Evolutionary conservation across 2,329 filamentous ascomycete species (phyloP), one percentile per base, ranked within the genome.

Genomic region (Hyphodiscus sp.): DNA sequence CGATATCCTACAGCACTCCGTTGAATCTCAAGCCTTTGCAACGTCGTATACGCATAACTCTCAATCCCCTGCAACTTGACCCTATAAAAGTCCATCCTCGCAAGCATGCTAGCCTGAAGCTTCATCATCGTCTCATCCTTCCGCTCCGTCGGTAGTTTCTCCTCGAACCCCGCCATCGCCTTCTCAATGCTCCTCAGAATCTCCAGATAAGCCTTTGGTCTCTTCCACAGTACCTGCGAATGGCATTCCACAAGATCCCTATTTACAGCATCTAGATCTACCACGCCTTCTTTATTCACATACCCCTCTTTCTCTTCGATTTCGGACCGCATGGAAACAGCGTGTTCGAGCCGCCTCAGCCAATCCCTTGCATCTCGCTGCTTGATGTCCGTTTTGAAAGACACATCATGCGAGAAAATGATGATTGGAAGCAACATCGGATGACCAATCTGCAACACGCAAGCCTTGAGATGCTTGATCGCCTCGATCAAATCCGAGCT

Each of bases 221-320:
- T 72, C 67, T 83, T 82, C 80, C 80, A 83, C 58, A 83, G 71
- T 29, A 83, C 80, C 61, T 81, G 79, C 0, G 76, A 75, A 63
- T 84, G 80, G 60, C 81, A 85, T 69, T 85, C 81, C 57, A 84
- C 81, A 45, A 85, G 71, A 62, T 83, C 80, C 26, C 79, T 73
- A 64, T 80, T 84, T 65, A 85, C 73, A 51, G 76, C 74, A 62
- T 85, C 81, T 1, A 85, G 71, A 58, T 83, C 78, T 46, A 84
- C 69, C 13, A 74, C 70, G 6, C 74, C 74, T 45, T 76, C 71
- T 59, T 76, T 26, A 26, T 8, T 73, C 47, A 80, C 76, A 47
- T 83, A 79, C 67, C 83, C 80, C 58, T 80, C 74, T 19, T 53
- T 50, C 33, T 61, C 60, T 30, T 53, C 49, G 26, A 61, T 61